Conservation (phyloP, 1,139 yeast species). For the Nakaseomyces nivariensis region DNA sequence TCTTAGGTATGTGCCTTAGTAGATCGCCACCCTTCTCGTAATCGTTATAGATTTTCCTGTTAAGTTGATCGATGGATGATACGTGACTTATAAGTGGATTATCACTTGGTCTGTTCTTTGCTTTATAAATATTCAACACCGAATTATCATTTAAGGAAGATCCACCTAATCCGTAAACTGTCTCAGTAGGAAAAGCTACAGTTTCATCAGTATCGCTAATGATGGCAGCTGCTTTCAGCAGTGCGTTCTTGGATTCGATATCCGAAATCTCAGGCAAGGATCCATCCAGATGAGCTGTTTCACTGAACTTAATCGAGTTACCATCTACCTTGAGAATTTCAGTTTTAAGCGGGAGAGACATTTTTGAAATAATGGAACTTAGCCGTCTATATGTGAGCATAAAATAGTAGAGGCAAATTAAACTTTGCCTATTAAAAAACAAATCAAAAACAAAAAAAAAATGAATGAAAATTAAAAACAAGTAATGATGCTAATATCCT, state of each 20-base stretch:
- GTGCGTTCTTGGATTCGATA: conserved; percentile 38
- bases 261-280: conserved; percentile 41
- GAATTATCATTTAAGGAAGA: conserved; percentile 68
- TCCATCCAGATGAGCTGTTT: conserved; percentile 28
- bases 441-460: background rate
- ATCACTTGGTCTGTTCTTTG: conserved; percentile 90
- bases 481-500: no score
- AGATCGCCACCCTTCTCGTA: conserved; percentile 8
- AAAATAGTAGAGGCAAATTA: background rate
- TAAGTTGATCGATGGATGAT: conserved; percentile 64
- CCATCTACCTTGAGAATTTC: conserved; percentile 39
- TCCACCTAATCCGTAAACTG: conserved; percentile 93
- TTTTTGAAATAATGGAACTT: background rate
- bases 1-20: conserved; percentile 44
- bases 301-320: conserved; percentile 33
- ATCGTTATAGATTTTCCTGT: conserved; percentile 38
- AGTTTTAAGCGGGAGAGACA: conserved; percentile 24
- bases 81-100: conserved; percentile 89
- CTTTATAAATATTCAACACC: conserved; percentile 65
- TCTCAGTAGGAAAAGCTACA: conserved; percentile 93
- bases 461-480: no score
- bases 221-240: conserved; percentile 50
- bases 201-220: conserved; percentile 44
- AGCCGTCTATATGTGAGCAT: background rate
- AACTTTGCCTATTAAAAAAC: background rate